These are phyloP conservation scores for Barbarea vulgaris DNA, from an alignment of 345 rosid genomes.

Conservation along the genomic window DNA sequence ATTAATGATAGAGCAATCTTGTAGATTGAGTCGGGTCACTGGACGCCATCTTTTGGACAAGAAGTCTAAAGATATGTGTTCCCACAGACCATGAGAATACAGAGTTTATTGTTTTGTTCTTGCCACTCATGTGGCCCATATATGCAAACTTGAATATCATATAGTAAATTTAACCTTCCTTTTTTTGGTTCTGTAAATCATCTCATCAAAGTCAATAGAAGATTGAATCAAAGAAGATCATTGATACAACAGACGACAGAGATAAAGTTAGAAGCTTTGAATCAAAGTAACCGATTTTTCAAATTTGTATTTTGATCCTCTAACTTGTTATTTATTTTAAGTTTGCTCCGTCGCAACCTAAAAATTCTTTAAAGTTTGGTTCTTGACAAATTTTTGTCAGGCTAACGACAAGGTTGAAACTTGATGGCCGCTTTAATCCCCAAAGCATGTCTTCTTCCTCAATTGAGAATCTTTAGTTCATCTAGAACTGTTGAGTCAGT, in stretches of 20 bases:
- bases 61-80: constrained; percentile 54
- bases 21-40: constrained; percentile 60
- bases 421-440: constrained; percentile 38
- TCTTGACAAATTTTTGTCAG: not conserved
- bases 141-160: constrained; percentile 13
- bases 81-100: constrained; percentile 36
- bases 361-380: not conserved
- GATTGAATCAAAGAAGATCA: not conserved
- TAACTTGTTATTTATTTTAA: not conserved
- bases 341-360: not conserved
- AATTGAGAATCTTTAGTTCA: constrained; percentile 15
- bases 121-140: constrained; percentile 4
- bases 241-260: not conserved
- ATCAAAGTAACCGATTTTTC: not conserved
- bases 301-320: not conserved
- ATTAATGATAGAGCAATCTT: constrained; percentile 63
- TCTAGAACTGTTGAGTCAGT: not conserved
- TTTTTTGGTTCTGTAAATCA: not conserved
- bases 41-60: constrained; percentile 42
- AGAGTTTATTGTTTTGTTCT: not conserved
- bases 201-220: not conserved
- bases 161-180: not conserved
- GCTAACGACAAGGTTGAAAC: not conserved
- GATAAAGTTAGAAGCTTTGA: not conserved
- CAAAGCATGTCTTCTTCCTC: constrained; percentile 10